phyloP scores from a whole-genome alignment of 2,329 filamentous ascomycete species.

The Pseudofabraea citricarpa region DNA sequence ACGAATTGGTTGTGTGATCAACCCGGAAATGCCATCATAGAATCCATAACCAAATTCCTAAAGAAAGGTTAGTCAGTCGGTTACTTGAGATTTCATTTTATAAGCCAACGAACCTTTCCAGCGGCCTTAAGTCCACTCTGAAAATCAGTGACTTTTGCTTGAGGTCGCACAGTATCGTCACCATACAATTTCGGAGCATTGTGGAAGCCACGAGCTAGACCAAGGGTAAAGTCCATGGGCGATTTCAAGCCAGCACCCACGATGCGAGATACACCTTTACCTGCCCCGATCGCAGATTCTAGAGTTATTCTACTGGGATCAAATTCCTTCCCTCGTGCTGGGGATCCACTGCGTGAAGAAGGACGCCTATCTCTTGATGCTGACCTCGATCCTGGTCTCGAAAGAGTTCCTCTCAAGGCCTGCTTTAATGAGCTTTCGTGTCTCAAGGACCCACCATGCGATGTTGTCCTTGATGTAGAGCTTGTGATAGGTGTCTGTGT shows the following conservation, averaged over 20 bases:
- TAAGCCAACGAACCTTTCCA: slow-evolving; percentile 53
- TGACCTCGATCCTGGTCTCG: slow-evolving; percentile 17
- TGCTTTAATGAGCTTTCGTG: slow-evolving; percentile 23
- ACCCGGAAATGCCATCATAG: slow-evolving; percentile 75
- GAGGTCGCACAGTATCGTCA: slow-evolving; percentile 74
- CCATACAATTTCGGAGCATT: slow-evolving; percentile 84
- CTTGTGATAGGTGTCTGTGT: slow-evolving; percentile 16
- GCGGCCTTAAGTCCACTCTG: slow-evolving; percentile 73
- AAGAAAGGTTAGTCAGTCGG: not conserved
- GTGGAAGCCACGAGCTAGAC: slow-evolving; percentile 79
- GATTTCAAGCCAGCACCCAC: slow-evolving; percentile 71
- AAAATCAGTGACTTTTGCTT: slow-evolving; percentile 73
- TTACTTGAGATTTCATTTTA: no score
- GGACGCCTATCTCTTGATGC: slow-evolving; percentile 11
- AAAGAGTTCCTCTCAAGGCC: slow-evolving; percentile 24
- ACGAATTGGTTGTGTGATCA: slow-evolving; percentile 72
- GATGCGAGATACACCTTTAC: slow-evolving; percentile 66
- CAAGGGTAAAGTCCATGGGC: slow-evolving; percentile 80
- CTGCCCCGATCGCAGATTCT: slow-evolving; percentile 60
- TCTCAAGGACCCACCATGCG: not conserved
- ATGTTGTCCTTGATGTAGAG: slow-evolving; percentile 5
- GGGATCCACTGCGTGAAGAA: slow-evolving; percentile 18
- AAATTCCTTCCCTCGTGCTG: slow-evolving; percentile 21
- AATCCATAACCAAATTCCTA: slow-evolving; percentile 70
- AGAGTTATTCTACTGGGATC: slow-evolving; percentile 33